Evolutionary conservation across 768 basidiomycete species (phyloP).

Genomic region (Tylopilus sp.): DNA sequence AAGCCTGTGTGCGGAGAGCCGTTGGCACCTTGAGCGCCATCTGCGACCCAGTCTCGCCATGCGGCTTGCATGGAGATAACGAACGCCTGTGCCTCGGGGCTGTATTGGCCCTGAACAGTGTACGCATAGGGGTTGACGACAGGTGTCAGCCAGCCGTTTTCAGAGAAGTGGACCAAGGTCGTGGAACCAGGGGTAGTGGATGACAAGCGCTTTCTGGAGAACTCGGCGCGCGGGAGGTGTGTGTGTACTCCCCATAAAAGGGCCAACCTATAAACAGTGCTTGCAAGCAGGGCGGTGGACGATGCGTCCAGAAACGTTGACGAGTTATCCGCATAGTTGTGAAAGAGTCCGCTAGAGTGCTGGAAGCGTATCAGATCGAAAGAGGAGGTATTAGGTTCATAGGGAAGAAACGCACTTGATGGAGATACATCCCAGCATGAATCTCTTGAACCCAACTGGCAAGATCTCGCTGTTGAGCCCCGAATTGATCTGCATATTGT

Average conservation of each 20-base stretch:
- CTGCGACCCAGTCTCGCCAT: constrained; percentile 68
- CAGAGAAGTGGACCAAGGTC: constrained; percentile 46
- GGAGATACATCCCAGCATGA: constrained; percentile 62
- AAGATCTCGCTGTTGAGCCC: constrained; percentile 54
- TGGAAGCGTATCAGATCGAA: not conserved
- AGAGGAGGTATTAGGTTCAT: no score
- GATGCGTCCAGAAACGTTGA: constrained; percentile 69
- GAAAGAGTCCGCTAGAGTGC: constrained; percentile 37
- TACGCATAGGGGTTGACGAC: constrained; percentile 71
- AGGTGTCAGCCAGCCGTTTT: constrained; percentile 64
- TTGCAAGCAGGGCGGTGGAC: constrained; percentile 70
- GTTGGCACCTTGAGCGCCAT: constrained; percentile 52
- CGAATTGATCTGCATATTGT: constrained; percentile 45
- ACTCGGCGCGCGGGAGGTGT: constrained; percentile 57
- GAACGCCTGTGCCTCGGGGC: constrained; percentile 80
- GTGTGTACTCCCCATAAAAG: constrained; percentile 47
- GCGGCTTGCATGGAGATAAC: constrained; percentile 71
- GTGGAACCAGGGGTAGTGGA: constrained; percentile 11
- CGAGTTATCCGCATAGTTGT: constrained; percentile 65
- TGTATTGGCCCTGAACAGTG: constrained; percentile 43
- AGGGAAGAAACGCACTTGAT: constrained; percentile 44
- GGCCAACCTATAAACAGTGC: constrained; percentile 72
- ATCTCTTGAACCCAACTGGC: constrained; percentile 68
- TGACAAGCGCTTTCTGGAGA: constrained; percentile 41
- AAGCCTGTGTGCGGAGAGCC: constrained; percentile 2